Conservation (phyloP, 441 rosid species). For the Adansonia gregorii region DNA sequence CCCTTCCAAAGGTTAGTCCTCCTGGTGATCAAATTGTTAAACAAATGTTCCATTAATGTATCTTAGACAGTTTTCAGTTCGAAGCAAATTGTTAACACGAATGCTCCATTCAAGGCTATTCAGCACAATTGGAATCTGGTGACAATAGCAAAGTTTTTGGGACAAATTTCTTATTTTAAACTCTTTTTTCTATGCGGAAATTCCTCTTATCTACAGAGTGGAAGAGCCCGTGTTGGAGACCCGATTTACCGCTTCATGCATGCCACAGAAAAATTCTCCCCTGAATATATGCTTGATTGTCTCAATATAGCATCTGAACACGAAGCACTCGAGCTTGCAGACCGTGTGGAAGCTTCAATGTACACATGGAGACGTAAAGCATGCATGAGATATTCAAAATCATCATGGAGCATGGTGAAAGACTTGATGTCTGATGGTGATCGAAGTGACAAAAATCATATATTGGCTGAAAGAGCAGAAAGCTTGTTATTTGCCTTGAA, state of each 20-base stretch:
- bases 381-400: conserved; percentile 54
- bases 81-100: too few relatives aligned
- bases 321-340: conserved; percentile 71
- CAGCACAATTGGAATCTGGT: neutral
- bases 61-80: neutral
- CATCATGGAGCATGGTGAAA: conserved; percentile 72
- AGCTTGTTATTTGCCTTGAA: conserved; percentile 63
- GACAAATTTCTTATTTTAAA: neutral
- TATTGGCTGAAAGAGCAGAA: conserved; percentile 65
- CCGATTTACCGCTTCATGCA: conserved; percentile 58
- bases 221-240: conserved; percentile 67
- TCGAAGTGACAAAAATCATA: conserved; percentile 61
- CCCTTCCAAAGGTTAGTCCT: conserved; percentile 65
- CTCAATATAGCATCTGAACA: conserved; percentile 63
- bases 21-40: neutral
- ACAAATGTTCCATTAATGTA: neutral
- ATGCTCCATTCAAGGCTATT: too few relatives aligned
- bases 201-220: conserved; percentile 43
- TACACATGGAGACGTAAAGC: conserved; percentile 80
- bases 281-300: conserved; percentile 56
- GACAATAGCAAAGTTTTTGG: neutral
- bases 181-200: neutral
- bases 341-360: conserved; percentile 66
- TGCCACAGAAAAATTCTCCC: conserved; percentile 56
- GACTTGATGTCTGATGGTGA: conserved; percentile 58